Evolutionary conservation across 2,329 filamentous ascomycete species (phyloP).

Genomic region (Aspergillus alliaceus): DNA sequence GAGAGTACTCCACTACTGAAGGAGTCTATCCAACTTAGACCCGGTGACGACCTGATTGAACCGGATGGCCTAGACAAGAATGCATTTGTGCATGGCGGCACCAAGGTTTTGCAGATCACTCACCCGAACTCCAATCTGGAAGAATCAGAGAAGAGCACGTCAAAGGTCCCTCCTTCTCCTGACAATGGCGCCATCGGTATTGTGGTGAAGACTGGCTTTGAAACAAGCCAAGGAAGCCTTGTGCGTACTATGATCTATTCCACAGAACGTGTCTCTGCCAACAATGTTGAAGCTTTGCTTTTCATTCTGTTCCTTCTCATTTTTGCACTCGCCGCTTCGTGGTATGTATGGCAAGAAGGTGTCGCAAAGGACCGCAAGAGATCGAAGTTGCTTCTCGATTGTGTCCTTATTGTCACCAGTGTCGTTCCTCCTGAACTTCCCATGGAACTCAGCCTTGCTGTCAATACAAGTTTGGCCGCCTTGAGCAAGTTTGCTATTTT

Average conservation of each 20-base stretch:
- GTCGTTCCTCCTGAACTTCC: constrained; percentile 97
- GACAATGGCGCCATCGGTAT: constrained; percentile 93
- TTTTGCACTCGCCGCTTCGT: constrained; percentile 94
- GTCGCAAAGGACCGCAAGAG: constrained; percentile 92
- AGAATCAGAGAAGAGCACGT: constrained; percentile 64
- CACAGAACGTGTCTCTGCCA: constrained; percentile 96
- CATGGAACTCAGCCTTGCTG: constrained; percentile 95
- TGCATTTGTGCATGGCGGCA: constrained; percentile 92
- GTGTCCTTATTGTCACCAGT: constrained; percentile 94
- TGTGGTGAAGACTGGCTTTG: constrained; percentile 95
- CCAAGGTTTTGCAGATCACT: constrained; percentile 93
- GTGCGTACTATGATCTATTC: constrained; percentile 99
- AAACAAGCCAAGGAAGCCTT: constrained; percentile 95
- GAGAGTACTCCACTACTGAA: constrained; percentile 97
- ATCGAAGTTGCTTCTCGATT: constrained; percentile 95
- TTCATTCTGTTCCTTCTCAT: constrained; percentile 97
- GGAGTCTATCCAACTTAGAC: constrained; percentile 89
- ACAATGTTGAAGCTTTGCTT: constrained; percentile 91
- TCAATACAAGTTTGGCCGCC: constrained; percentile 94
- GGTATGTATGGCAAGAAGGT: constrained; percentile 99
- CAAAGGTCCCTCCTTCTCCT: constrained; percentile 78
- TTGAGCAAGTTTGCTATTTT: constrained; percentile 96
- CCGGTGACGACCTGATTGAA: constrained; percentile 76
- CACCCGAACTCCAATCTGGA: constrained; percentile 74
- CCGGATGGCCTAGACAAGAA: constrained; percentile 94